Percentiles rank a stretch among this genome's conserved stretches.
Conservation (phyloP, 495 filamentous ascomycete genomes). For the Chlorociboria aeruginascens region DNA sequence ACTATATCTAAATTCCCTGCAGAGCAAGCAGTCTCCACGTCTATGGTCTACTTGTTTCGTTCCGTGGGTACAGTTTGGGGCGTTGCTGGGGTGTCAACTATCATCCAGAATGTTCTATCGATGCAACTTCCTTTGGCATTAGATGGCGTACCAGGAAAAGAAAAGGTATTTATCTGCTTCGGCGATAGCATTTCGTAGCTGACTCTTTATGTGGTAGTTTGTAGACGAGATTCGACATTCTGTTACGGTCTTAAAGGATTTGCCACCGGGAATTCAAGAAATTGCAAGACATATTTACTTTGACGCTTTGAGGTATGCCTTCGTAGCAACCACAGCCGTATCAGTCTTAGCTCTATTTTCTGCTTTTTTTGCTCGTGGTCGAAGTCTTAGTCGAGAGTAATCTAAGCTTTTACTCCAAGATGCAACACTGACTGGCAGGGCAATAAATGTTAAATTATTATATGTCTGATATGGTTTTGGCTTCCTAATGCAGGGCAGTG, state of each 20-base stretch:
- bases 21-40: slow-evolving; percentile 54
- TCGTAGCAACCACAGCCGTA: slow-evolving; percentile 40
- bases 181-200: slow-evolving; percentile 11
- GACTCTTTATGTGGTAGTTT: slow-evolving; percentile 24
- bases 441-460: no score
- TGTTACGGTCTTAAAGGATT: slow-evolving; percentile 37
- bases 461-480: no score
- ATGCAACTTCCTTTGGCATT: slow-evolving; percentile 42
- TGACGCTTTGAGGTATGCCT: slow-evolving; percentile 41
- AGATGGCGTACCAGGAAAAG: slow-evolving; percentile 49
- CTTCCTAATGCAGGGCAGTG: no score
- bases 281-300: slow-evolving; percentile 46
- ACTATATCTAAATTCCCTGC: slow-evolving; percentile 3
- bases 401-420: no score
- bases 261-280: slow-evolving; percentile 46
- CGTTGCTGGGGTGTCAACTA: slow-evolving; percentile 47
- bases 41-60: slow-evolving; percentile 49
- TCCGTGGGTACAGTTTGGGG: slow-evolving; percentile 53
- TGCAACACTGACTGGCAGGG: no score
- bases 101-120: slow-evolving; percentile 50
- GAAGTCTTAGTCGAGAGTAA: neutral
- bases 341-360: slow-evolving; percentile 22
- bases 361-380: slow-evolving; percentile 30
- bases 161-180: slow-evolving; percentile 36
- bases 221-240: slow-evolving; percentile 52